These are phyloP conservation scores for Pseudogymnoascus sp. DNA, from an alignment of 2,329 filamentous ascomycete genomes.

Conservation along the genomic window DNA sequence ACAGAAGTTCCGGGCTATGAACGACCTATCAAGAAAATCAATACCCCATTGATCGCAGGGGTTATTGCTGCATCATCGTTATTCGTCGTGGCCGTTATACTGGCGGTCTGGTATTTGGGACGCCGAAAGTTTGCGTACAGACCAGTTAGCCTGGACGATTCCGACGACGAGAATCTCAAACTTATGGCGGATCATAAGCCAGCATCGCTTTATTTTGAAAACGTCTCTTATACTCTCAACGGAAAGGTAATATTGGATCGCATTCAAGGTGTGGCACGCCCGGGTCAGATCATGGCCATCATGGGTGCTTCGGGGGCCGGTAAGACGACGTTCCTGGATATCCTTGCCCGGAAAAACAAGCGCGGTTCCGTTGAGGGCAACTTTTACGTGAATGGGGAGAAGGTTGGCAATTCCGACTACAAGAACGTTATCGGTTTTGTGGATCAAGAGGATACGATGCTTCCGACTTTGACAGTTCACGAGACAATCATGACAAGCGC, in stretches of 20 bases:
- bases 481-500: constrained; percentile 96
- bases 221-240: constrained; percentile 79
- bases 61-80: constrained; percentile 82
- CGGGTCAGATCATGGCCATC: constrained; percentile 92
- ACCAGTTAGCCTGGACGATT: constrained; percentile 77
- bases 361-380: constrained; percentile 70
- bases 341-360: constrained; percentile 95
- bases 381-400: constrained; percentile 91
- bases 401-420: constrained; percentile 75
- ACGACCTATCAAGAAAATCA: constrained; percentile 85
- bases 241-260: constrained; percentile 76
- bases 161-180: constrained; percentile 77
- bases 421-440: constrained; percentile 92
- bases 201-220: constrained; percentile 78
- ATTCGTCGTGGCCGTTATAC: constrained; percentile 80
- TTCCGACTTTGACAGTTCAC: constrained; percentile 91
- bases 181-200: constrained; percentile 89
- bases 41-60: constrained; percentile 89
- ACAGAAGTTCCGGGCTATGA: constrained; percentile 90
- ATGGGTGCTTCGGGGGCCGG: constrained; percentile 98
- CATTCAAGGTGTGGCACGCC: constrained; percentile 80
- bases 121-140: constrained; percentile 64
- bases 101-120: constrained; percentile 81
- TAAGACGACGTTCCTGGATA: constrained; percentile 95
- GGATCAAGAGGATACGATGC: constrained; percentile 95